phyloP scores from a whole-genome alignment of 2,329 filamentous ascomycete genomes.

The Pestalotiopsis sp. region DNA sequence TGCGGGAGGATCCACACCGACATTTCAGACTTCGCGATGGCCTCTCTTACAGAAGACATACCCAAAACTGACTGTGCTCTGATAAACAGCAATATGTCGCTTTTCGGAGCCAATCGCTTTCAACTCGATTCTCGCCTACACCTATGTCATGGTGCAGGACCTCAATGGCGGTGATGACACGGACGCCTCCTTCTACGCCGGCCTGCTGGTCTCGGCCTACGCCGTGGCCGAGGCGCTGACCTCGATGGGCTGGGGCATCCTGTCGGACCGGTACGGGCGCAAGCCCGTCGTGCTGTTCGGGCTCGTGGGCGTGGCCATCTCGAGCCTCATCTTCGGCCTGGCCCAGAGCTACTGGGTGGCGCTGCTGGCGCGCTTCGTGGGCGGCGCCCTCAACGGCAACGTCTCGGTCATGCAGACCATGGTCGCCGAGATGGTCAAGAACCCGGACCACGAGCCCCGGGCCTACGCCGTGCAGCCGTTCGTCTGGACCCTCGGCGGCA shows the following conservation, averaged over 20 bases:
- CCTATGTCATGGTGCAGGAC: constrained; percentile 43
- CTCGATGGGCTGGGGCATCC: constrained; percentile 42
- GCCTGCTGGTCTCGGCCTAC: constrained; percentile 48
- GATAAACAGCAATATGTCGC: constrained; percentile 42
- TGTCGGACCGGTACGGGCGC: constrained; percentile 42
- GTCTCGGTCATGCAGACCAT: constrained; percentile 39
- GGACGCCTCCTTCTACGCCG: constrained; percentile 50
- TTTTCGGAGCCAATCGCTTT: constrained; percentile 49
- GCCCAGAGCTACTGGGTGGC: constrained; percentile 45
- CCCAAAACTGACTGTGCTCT: not conserved
- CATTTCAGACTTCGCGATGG: not conserved
- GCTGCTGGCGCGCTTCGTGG: constrained; percentile 41
- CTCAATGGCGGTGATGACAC: constrained; percentile 38
- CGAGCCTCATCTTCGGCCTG: constrained; percentile 43
- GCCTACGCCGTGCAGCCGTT: constrained; percentile 40
- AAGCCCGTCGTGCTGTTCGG: constrained; percentile 39
- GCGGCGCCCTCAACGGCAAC: constrained; percentile 42
- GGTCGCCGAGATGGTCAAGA: constrained; percentile 44
- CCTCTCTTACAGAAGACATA: not conserved
- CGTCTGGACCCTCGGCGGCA: constrained; percentile 39
- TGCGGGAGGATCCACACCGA: not conserved
- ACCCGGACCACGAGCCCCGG: constrained; percentile 42
- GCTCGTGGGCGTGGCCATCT: constrained; percentile 38
- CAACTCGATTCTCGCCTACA: constrained; percentile 47
- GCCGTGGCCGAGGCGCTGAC: constrained; percentile 45